Evolutionary conservation across 441 rosid species (phyloP).

Genomic region (Gossypium gossypioides): DNA sequence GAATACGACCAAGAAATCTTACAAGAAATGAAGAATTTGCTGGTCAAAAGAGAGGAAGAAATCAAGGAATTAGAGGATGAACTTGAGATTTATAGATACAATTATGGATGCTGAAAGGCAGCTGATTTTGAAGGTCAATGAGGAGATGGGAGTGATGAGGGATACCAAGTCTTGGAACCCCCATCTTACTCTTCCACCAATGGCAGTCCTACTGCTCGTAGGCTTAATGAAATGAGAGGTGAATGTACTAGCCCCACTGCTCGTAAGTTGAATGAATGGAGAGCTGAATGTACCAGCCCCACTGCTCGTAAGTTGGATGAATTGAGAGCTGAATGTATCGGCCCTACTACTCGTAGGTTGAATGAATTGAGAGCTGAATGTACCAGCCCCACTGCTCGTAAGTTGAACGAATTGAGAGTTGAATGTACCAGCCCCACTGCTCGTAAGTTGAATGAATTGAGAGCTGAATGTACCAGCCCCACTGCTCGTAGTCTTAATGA

Average conservation of each 20-base stretch:
- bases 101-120: conserved; percentile 37
- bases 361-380: too few relatives aligned
- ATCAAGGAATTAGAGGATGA: conserved; percentile 53
- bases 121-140: conserved; percentile 23
- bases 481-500: conserved; percentile 15
- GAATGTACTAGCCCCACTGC: conserved; percentile 17
- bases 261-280: conserved; percentile 9
- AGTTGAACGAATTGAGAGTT: too few relatives aligned
- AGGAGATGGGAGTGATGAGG: conserved; percentile 26
- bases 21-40: conserved; percentile 43
- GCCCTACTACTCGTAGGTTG: too few relatives aligned
- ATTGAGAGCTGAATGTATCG: background rate
- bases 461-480: conserved; percentile 17
- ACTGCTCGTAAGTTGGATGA: background rate
- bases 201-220: background rate
- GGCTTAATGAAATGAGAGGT: background rate
- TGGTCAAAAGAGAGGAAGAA: conserved; percentile 59
- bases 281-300: conserved; percentile 7
- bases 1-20: conserved; percentile 80
- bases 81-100: conserved; percentile 45
- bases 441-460: background rate
- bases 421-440: too few relatives aligned
- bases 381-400: too few relatives aligned
- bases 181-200: conserved; percentile 21
- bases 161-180: conserved; percentile 22